Percentiles rank a stretch among this genome's conserved stretches.
Conservation (phyloP, 805 yeast genomes). For the Yarrowia bubula region DNA sequence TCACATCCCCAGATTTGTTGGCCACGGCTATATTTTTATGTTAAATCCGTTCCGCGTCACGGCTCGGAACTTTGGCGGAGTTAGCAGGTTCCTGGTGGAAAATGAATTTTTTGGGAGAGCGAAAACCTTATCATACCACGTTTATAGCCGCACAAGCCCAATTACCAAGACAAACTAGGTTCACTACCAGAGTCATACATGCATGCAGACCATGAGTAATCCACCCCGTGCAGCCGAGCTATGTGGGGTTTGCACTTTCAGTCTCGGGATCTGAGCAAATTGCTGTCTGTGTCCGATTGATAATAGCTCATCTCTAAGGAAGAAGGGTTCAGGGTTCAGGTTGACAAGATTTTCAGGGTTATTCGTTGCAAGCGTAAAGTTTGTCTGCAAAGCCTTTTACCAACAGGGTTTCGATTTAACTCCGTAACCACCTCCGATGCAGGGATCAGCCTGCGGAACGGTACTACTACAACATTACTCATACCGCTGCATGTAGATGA, state of each 20-base stretch:
- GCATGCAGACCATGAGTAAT: background rate
- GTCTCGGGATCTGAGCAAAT: too few species aligned
- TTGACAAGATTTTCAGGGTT: too few species aligned
- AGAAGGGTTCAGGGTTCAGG: too few species aligned
- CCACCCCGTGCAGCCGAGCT: background rate
- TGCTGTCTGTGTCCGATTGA: too few species aligned
- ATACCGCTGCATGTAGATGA: background rate
- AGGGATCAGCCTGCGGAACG: conserved; percentile 20
- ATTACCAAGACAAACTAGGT: background rate
- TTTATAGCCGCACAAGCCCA: conserved; percentile 1
- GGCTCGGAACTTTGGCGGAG: conserved; percentile 7
- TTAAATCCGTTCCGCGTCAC: background rate
- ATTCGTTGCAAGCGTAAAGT: too few species aligned
- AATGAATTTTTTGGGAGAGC: too few species aligned
- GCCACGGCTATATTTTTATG: background rate
- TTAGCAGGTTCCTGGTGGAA: background rate
- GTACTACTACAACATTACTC: background rate
- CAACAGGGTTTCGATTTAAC: background rate
- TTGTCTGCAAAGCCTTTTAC: too few species aligned
- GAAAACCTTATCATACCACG: background rate
- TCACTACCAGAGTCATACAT: background rate
- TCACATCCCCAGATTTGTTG: too few species aligned
- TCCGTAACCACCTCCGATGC: conserved; percentile 17
- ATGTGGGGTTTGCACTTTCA: background rate
- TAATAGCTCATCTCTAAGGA: too few species aligned